Conservation (phyloP, 176 grass and related monocot species). For the Carex myosuroides region DNA sequence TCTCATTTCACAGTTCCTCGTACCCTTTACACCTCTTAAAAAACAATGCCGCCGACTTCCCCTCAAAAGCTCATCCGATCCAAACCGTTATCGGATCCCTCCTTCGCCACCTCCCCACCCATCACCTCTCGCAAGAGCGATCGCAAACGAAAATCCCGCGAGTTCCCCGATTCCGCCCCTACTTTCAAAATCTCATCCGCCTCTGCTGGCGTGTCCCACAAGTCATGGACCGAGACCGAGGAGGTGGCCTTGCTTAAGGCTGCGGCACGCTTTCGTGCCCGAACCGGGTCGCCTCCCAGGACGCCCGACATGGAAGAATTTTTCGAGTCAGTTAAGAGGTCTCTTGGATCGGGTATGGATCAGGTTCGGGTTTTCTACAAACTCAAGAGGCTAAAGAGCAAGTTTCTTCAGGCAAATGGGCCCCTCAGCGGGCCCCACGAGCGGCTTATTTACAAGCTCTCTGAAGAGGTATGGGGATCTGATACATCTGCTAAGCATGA, state of each 20-base stretch:
- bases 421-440: slow-evolving; percentile 25
- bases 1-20: background rate
- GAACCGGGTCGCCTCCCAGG: slow-evolving; percentile 31
- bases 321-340: slow-evolving; percentile 25
- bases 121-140: slow-evolving; percentile 10
- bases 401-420: slow-evolving; percentile 23
- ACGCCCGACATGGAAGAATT: slow-evolving; percentile 35
- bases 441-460: slow-evolving; percentile 44
- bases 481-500: background rate
- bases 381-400: slow-evolving; percentile 54
- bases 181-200: background rate
- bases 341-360: slow-evolving; percentile 27
- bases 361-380: slow-evolving; percentile 49
- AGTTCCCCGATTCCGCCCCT: slow-evolving; percentile 1
- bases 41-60: background rate
- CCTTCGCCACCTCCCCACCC: background rate
- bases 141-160: slow-evolving; percentile 10
- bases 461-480: slow-evolving; percentile 44
- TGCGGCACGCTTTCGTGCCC: slow-evolving; percentile 42
- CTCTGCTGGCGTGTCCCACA: slow-evolving; percentile 19
- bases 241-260: slow-evolving; percentile 48
- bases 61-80: background rate
- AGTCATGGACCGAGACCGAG: slow-evolving; percentile 50
- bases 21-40: background rate
- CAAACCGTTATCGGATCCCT: background rate